phyloP scores from a whole-genome alignment of 2,329 filamentous ascomycete genomes.

The Ceratocystis alfenasii region DNA sequence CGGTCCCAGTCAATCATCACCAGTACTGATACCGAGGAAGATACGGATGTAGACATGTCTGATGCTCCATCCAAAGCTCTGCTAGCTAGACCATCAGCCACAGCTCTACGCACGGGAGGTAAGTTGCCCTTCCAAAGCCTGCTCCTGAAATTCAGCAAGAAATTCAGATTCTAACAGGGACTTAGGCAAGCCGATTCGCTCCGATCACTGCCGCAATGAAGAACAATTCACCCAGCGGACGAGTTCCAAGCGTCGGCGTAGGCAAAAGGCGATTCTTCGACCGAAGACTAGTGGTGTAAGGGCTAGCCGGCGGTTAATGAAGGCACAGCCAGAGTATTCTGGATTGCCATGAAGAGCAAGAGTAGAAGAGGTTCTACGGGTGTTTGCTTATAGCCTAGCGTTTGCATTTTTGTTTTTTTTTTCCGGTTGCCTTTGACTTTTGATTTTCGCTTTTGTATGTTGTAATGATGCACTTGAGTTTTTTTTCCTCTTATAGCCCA shows the following conservation, averaged over 20 bases:
- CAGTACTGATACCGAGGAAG: not conserved
- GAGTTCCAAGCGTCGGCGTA: not conserved
- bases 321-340: not conserved
- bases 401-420: not conserved
- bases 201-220: not conserved
- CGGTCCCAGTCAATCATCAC: not conserved
- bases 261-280: not conserved
- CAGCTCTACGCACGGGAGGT: not conserved
- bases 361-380: not conserved
- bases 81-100: not conserved
- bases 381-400: not conserved
- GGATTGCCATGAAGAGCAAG: not conserved
- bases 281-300: not conserved
- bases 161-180: not conserved
- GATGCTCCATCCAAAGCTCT: not conserved
- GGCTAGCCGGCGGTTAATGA: constrained; percentile 1
- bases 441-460: not conserved
- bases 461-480: not conserved
- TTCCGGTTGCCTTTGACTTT: not conserved
- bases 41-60: not conserved
- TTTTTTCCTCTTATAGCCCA: too few relatives aligned
- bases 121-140: not conserved
- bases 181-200: not conserved
- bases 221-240: not conserved
- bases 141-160: not conserved